Base-by-base conservation (phyloP, 371 early-diverging fungal genomes). In the Mortierella sp. region DNA sequence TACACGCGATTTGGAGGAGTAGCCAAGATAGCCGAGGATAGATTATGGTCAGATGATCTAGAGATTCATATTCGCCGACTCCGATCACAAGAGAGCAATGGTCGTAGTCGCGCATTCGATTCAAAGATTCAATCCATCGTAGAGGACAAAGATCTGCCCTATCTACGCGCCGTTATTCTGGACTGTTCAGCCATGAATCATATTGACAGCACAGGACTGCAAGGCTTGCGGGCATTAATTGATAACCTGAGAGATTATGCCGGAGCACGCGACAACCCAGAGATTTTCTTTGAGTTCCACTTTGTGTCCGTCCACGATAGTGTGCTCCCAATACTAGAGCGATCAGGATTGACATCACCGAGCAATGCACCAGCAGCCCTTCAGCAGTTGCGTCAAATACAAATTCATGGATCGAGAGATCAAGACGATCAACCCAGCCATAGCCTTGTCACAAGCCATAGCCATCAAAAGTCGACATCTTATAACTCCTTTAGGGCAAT, bases 1-100 rank as follows among this genome's bases (percentile, higher is more conserved):
- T 59, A 60, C 16, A 73, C 77, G 12, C 55, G 72, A 12, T 73
- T 64, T 39, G 73, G 70, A 37, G 74, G 70, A 6, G 30, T 49
- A 9, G 59, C 60, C 37, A 24, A 35, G 20, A 67, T 59, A 2
- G 43, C 72, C 18, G 60, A 75, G 43, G 73, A 76, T 57, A 57
- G 70, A 32, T 63, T 69, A 32, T 81, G 83, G 83, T 81, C 76
- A 37, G 71, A 70, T 45, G 64, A 83, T 70, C 65, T 72, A 1
- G 72, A 74, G 59, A 20, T 67, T n/a, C 59, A 62, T 61, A 65
- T 72, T 26, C 72, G 28, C 40, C 32, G 52, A 65, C 61, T 72
- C 14, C 72, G 72, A n/a, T 32, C 51, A 9, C 64, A 63, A 58
- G 8, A 30, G 9, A 45, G 30, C 32, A 26, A 40, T 52, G 39